Percentiles rank a stretch among this genome's conserved stretches.
These are phyloP conservation scores for Nitzschia sp. DNA, from an alignment of 108 stramenopile genomes.

Conservation along the genomic window DNA sequence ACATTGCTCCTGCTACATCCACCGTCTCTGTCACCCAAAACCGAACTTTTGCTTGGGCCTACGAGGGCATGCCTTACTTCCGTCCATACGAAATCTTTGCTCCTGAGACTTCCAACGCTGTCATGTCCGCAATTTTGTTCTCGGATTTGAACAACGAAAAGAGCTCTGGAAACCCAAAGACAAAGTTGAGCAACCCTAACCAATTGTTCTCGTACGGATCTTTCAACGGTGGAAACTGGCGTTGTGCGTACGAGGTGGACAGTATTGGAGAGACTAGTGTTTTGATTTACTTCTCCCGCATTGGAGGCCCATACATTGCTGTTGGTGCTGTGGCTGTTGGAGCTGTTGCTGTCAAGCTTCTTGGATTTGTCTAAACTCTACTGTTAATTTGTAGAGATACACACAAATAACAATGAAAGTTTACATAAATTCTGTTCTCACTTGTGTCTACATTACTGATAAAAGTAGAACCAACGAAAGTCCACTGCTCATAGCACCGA, in stretches of 20 bases:
- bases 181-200: conserved; percentile 85
- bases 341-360: conserved; percentile 46
- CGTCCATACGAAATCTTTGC: conserved; percentile 94
- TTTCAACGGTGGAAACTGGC: conserved; percentile 96
- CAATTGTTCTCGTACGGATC: conserved; percentile 92
- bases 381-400: no score
- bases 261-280: conserved; percentile 94
- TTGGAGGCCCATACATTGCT: conserved; percentile 66
- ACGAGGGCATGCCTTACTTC: conserved; percentile 97
- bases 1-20: conserved; percentile 96
- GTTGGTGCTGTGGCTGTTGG: conserved; percentile 50
- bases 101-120: conserved; percentile 94
- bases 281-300: conserved; percentile 84
- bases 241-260: conserved; percentile 92
- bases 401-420: no score
- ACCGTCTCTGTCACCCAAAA: conserved; percentile 92
- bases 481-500: no score
- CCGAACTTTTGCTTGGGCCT: conserved; percentile 96
- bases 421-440: no score
- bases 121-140: conserved; percentile 94
- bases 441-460: no score
- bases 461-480: no score
- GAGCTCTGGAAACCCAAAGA: conserved; percentile 75
- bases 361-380: conserved; percentile 24
- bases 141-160: conserved; percentile 83